Percentiles rank a stretch among this genome's conserved stretches.
Conservation (phyloP, 352 stramenopile species). For the Phytophthora pinifolia region DNA sequence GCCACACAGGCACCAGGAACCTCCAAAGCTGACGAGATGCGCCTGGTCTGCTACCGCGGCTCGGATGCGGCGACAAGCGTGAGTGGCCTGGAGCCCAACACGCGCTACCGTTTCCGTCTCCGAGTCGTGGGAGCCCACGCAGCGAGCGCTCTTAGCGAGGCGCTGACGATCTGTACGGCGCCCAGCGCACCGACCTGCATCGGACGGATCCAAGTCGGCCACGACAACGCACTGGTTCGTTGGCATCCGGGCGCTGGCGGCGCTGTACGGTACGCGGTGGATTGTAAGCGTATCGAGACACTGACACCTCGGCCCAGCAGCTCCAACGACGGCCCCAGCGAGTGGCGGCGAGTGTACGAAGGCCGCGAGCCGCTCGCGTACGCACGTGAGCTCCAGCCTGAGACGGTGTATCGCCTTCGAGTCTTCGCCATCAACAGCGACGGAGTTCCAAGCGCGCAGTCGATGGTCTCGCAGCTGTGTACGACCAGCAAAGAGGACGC, state of each 20-base stretch:
- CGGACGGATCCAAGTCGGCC: constrained; percentile 54
- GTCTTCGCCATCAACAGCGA: constrained; percentile 81
- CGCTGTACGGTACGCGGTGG: constrained; percentile 69
- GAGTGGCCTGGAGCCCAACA: constrained; percentile 81
- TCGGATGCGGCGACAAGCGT: constrained; percentile 44
- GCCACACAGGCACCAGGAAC: constrained; percentile 2
- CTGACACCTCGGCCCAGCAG: constrained; percentile 23
- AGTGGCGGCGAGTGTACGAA: constrained; percentile 83
- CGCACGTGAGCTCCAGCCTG: constrained; percentile 65
- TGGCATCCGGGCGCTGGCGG: constrained; percentile 83
- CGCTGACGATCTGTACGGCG: constrained; percentile 70
- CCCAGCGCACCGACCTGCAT: constrained; percentile 56
- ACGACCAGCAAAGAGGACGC: constrained; percentile 69
- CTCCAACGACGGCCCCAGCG: constrained; percentile 28
- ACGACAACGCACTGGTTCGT: constrained; percentile 58
- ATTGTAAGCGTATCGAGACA: constrained; percentile 74
- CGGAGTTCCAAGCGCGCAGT: constrained; percentile 63
- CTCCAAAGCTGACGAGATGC: constrained; percentile 42
- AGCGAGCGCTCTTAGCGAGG: constrained; percentile 74
- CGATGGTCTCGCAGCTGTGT: constrained; percentile 77
- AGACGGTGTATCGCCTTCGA: constrained; percentile 84
- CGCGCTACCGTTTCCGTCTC: constrained; percentile 82
- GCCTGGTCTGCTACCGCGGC: constrained; percentile 75
- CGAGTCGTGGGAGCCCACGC: constrained; percentile 74
- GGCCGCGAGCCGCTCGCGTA: constrained; percentile 66